Evolutionary conservation across 1,284 basidiomycete genomes (phyloP), one percentile per base, ranked within the genome.

Genomic region (Trametes pubescens): DNA sequence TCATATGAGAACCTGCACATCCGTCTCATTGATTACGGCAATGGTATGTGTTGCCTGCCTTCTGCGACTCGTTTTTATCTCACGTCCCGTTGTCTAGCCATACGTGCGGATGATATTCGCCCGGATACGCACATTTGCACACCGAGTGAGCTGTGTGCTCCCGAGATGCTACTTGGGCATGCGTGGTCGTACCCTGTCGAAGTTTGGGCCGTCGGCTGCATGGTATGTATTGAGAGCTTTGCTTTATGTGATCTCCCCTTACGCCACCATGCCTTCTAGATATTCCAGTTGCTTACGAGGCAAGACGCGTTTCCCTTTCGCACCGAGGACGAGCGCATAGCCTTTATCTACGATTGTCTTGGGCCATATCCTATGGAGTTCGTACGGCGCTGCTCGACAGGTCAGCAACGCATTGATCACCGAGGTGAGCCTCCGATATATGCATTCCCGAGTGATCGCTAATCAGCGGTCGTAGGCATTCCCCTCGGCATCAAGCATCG

Each of bases 121-220:
- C 9, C 14, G 21, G 44, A 47, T 21, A 47, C 44, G 7, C 21
- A 4, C 10, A 16, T 47, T 14, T 24, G 21, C 7, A 47, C 44
- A 14, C 44, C 44, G 5, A 24, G 21, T 11, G 22, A 24, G 6
- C 9, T 47, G 3, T 21, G 44, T 4, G 51, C 35, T 13, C 51
- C 51, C 21, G 51, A 52, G 13, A 13, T 18, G 21, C 21, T 40
- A 11, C 51, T 52, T 8, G 21, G 51, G 11, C 35, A 52, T 40
- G 24, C 35, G 35, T 52, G 51, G 51, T 37, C 35, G 9, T 4
- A 22, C 6, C 24, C 51, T 11, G 29, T 24, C 14, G 51, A 51
- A 5, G 24, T 51, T 16, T 51, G 51, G 51, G 51, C 51, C 5
- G n/a, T 51, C 10, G 51, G 51, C 34, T 51, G 51, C n/a, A 1